Conservation (phyloP, 306 rosid genomes). For the Bauhinia variegata region DNA sequence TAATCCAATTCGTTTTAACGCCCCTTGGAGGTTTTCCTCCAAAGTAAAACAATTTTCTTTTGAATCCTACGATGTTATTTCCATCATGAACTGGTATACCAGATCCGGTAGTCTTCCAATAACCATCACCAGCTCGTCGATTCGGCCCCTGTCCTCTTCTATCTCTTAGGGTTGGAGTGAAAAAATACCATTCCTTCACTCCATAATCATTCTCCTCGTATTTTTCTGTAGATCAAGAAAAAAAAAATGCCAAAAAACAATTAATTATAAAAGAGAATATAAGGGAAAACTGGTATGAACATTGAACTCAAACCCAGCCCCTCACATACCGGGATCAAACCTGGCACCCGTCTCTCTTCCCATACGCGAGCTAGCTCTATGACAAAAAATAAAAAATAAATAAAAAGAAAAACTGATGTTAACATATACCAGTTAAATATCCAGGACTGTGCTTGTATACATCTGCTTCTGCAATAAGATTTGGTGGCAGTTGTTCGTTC, state of each 20-base stretch:
- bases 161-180: constrained; percentile 22
- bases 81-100: neutral
- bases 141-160: constrained; percentile 14
- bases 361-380: too few species aligned
- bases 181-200: constrained; percentile 22
- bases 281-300: neutral
- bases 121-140: neutral
- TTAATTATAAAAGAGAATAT: neutral
- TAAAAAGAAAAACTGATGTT: too few species aligned
- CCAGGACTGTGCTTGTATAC: neutral
- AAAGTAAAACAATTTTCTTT: too few species aligned
- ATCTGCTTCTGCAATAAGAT: neutral
- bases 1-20: neutral
- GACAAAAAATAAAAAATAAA: too few species aligned
- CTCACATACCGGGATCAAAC: too few species aligned
- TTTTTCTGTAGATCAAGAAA: neutral
- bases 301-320: neutral
- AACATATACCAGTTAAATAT: neutral
- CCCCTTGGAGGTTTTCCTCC: neutral
- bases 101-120: constrained; percentile 28
- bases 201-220: neutral
- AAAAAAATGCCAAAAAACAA: too few species aligned
- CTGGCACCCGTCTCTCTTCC: too few species aligned
- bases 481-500: neutral
- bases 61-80: neutral